phyloP scores from a whole-genome alignment of 2,329 filamentous ascomycete genomes.

The Lithohypha guttulata region DNA sequence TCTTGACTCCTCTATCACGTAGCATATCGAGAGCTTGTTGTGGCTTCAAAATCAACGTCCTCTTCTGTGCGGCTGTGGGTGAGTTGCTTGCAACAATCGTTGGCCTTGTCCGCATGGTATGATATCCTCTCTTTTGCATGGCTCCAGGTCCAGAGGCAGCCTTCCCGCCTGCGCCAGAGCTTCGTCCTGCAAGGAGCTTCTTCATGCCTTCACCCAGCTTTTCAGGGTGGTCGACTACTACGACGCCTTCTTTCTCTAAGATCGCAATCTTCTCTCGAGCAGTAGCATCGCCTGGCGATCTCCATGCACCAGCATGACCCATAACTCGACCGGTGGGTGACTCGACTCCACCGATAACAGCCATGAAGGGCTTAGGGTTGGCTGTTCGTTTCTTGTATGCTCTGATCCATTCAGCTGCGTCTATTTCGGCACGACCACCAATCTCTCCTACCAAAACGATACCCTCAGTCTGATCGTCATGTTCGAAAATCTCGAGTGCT shows the following conservation, averaged over 20 bases:
- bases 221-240: slow-evolving; percentile 64
- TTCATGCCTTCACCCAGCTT: slow-evolving; percentile 62
- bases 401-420: slow-evolving; percentile 63
- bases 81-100: neutral
- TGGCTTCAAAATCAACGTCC: slow-evolving; percentile 46
- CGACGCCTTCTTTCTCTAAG: slow-evolving; percentile 55
- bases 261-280: slow-evolving; percentile 55
- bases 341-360: slow-evolving; percentile 55
- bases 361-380: slow-evolving; percentile 65
- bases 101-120: slow-evolving; percentile 34
- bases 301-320: slow-evolving; percentile 71
- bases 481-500: slow-evolving; percentile 54
- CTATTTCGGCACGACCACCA: slow-evolving; percentile 57
- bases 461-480: slow-evolving; percentile 57
- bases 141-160: slow-evolving; percentile 26
- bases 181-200: slow-evolving; percentile 40
- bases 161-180: slow-evolving; percentile 26
- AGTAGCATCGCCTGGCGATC: slow-evolving; percentile 53
- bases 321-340: slow-evolving; percentile 57
- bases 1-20: slow-evolving; percentile 36
- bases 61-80: slow-evolving; percentile 29
- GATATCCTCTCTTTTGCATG: slow-evolving; percentile 40
- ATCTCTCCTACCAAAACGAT: slow-evolving; percentile 65
- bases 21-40: slow-evolving; percentile 47
- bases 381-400: slow-evolving; percentile 48